These are phyloP conservation scores for Trichodelitschia bisporula DNA, from an alignment of 495 filamentous ascomycete species.

Conservation along the genomic window DNA sequence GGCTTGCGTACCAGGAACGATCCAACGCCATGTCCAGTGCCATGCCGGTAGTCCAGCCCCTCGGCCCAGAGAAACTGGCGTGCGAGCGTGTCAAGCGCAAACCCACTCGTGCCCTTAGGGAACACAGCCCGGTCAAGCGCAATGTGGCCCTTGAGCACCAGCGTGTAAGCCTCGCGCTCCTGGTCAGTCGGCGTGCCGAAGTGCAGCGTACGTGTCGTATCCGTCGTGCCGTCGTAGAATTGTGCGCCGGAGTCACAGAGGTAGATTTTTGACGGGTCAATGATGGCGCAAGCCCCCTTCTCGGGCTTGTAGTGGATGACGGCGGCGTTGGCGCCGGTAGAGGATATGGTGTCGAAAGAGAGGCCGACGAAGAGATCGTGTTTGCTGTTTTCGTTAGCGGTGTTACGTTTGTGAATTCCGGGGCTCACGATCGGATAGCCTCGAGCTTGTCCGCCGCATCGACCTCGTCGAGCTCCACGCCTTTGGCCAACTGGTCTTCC, in stretches of 20 bases:
- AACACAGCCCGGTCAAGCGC: constrained; percentile 71
- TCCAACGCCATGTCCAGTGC: constrained; percentile 90
- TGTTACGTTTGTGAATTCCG: background rate
- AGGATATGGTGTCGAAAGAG: constrained; percentile 91
- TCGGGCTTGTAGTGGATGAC: constrained; percentile 96
- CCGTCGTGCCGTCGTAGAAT: constrained; percentile 88
- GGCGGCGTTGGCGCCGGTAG: constrained; percentile 82
- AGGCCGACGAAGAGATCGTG: constrained; percentile 70
- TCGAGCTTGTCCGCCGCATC: constrained; percentile 80
- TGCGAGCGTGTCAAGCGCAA: constrained; percentile 70
- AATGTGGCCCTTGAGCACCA: constrained; percentile 92
- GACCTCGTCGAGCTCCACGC: constrained; percentile 60
- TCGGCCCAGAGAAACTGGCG: constrained; percentile 82
- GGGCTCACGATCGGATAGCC: constrained; percentile 32
- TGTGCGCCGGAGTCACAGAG: constrained; percentile 94
- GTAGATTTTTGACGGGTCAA: constrained; percentile 76
- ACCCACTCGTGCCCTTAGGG: constrained; percentile 85
- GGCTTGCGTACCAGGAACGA: constrained; percentile 37
- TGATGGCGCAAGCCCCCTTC: constrained; percentile 49
- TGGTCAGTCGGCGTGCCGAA: constrained; percentile 68
- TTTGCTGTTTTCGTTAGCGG: constrained; percentile 17
- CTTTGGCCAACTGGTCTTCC: constrained; percentile 58
- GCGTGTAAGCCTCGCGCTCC: constrained; percentile 78
- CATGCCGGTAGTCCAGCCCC: constrained; percentile 87
- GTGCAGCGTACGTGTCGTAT: constrained; percentile 83